Evolutionary conservation across 192 early-diverging fungal genomes (phyloP).

Genomic region (Chytriomyces sp.): DNA sequence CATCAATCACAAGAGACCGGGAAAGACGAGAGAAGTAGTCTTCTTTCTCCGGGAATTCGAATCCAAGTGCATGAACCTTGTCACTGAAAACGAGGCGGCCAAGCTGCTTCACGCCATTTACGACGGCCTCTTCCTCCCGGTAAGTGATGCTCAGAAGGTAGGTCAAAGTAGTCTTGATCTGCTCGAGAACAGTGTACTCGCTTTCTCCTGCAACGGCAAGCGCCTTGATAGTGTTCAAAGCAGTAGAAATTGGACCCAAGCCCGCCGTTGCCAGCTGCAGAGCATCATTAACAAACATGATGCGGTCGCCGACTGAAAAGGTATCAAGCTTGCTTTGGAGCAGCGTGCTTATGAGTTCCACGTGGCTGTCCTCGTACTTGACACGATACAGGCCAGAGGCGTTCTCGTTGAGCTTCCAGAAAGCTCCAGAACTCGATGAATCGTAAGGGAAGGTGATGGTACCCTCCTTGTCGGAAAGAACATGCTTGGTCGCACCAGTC

Average conservation of each 20-base stretch:
- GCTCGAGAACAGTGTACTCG: conserved; percentile 71
- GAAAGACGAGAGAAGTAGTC: conserved; percentile 74
- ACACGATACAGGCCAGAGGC: conserved; percentile 88
- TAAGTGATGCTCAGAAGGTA: conserved; percentile 71
- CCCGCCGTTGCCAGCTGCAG: conserved; percentile 79
- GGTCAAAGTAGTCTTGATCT: conserved; percentile 64
- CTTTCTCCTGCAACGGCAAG: conserved; percentile 75
- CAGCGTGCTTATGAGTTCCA: conserved; percentile 36
- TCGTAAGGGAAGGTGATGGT: conserved; percentile 55
- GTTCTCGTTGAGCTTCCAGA: conserved; percentile 85
- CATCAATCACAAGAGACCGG: conserved; percentile 74
- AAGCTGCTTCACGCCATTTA: conserved; percentile 66
- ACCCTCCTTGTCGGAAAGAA: conserved; percentile 49
- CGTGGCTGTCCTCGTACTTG: conserved; percentile 44
- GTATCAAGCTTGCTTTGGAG: conserved; percentile 51
- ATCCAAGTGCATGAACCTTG: conserved; percentile 75
- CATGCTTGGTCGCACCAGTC: conserved; percentile 51
- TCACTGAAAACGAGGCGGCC: conserved; percentile 71
- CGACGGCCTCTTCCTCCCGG: conserved; percentile 58
- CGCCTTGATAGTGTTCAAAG: conserved; percentile 72
- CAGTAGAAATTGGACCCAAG: conserved; percentile 68
- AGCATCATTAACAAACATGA: conserved; percentile 83
- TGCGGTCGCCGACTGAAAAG: conserved; percentile 66
- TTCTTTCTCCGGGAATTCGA: conserved; percentile 71
- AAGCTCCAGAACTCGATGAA: conserved; percentile 34